phyloP scores from a whole-genome alignment of 148 eudicot genomes.

The Rhododendron simsii region DNA sequence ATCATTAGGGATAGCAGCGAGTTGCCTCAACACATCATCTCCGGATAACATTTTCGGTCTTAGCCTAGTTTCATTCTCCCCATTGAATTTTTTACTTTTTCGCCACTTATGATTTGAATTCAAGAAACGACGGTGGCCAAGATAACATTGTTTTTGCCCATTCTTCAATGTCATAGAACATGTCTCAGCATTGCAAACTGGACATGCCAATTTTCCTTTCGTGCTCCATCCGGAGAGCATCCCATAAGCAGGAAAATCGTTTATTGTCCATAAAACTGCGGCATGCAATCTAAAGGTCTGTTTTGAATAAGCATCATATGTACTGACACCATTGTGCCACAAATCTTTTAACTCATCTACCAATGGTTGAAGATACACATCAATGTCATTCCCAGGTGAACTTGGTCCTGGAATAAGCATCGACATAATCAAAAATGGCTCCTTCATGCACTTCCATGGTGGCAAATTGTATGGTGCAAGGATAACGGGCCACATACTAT shows the following conservation, averaged over 20 bases:
- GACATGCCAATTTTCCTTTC: slow-evolving; percentile 7
- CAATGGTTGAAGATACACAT: slow-evolving; percentile 6
- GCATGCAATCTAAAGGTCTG: not conserved
- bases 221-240: not conserved
- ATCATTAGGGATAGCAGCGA: not conserved
- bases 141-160: slow-evolving; percentile 2
- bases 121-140: slow-evolving; percentile 3
- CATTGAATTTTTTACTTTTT: not conserved
- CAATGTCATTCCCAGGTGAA: not conserved
- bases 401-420: not conserved
- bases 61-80: not conserved
- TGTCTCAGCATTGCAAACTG: not conserved
- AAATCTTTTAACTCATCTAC: slow-evolving; percentile 8
- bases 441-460: not conserved
- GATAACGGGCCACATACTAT: slow-evolving; percentile 5
- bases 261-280: not conserved
- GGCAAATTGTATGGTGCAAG: not conserved
- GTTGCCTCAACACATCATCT: not conserved
- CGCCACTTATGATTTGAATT: not conserved
- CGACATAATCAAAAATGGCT: not conserved
- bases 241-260: not conserved
- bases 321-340: not conserved
- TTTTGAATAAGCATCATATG: not conserved
- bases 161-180: not conserved
- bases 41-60: not conserved